Percentiles rank a stretch among this genome's conserved stretches.
These are phyloP conservation scores for Paraphaeosphaeria sporulosa DNA, from an alignment of 2,329 filamentous ascomycete genomes.

Conservation along the genomic window DNA sequence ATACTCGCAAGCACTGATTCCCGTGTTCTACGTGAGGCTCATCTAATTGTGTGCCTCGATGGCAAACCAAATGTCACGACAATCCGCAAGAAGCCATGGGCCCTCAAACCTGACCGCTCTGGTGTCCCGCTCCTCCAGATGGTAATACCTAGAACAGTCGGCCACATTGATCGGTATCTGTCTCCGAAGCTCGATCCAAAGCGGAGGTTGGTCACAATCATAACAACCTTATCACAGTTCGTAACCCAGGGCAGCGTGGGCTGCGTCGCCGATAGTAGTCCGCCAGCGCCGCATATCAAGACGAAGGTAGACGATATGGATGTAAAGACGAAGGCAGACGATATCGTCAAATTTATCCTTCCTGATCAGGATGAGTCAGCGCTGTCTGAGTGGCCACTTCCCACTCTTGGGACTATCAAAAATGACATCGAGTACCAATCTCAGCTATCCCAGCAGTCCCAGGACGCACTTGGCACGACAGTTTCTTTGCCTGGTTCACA, in stretches of 20 bases:
- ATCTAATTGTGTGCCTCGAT: conserved; percentile 53
- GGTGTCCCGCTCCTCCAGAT: conserved; percentile 47
- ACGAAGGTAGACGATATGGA: conserved; percentile 34
- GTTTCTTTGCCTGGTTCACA: conserved; percentile 28
- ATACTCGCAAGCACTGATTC: conserved; percentile 40
- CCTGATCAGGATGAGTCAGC: conserved; percentile 14
- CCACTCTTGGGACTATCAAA: conserved; percentile 41
- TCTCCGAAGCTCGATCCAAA: conserved; percentile 22
- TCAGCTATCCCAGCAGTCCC: conserved; percentile 34
- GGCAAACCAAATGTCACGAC: conserved; percentile 35
- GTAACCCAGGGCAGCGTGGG: conserved; percentile 35
- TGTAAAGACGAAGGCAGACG: conserved; percentile 27
- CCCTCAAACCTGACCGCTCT: conserved; percentile 24
- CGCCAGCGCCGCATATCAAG: conserved; percentile 28
- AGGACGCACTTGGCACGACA: conserved; percentile 16
- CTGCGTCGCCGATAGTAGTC: conserved; percentile 40
- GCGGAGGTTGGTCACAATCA: conserved; percentile 44
- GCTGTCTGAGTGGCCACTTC: conserved; percentile 36
- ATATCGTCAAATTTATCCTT: conserved; percentile 36
- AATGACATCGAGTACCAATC: conserved; percentile 39
- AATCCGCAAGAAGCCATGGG: conserved; percentile 38
- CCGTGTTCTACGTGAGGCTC: conserved; percentile 34
- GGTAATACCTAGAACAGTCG: conserved; percentile 51
- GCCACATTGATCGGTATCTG: conserved; percentile 55
- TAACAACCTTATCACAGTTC: conserved; percentile 47